Percentiles rank a stretch among this genome's conserved stretches.
Conservation (phyloP, 495 filamentous ascomycete species). For the Xylaria telfairii region DNA sequence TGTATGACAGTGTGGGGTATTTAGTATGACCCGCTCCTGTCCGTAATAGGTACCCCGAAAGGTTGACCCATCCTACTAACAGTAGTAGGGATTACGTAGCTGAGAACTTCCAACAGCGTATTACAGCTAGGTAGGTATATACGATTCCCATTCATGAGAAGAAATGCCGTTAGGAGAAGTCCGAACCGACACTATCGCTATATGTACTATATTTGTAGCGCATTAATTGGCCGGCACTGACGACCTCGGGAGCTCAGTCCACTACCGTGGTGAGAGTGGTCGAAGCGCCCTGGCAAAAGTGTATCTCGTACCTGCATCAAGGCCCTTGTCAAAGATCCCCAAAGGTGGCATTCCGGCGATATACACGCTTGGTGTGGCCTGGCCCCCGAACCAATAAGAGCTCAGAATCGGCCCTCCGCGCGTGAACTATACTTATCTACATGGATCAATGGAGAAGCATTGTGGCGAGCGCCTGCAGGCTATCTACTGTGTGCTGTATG, state of each 20-base stretch:
- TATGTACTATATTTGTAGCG: background rate
- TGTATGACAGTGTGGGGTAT: background rate
- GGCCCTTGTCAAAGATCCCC: constrained; percentile 21
- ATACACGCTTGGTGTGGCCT: background rate
- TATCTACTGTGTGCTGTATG: background rate
- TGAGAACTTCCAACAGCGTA: too few relatives aligned
- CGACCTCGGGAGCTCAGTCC: background rate
- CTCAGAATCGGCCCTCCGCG: background rate
- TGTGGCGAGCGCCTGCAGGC: background rate
- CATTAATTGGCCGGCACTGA: background rate
- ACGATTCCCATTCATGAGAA: background rate
- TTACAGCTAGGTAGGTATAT: too few relatives aligned
- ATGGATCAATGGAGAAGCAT: background rate
- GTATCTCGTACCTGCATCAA: constrained; percentile 25
- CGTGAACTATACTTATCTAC: background rate
- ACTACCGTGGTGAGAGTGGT: background rate
- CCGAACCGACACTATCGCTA: background rate
- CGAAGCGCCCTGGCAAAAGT: constrained; percentile 6
- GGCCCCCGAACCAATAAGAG: background rate
- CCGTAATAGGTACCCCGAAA: background rate
- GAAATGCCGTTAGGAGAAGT: background rate
- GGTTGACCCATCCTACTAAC: background rate
- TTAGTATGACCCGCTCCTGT: background rate
- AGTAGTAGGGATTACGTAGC: too few relatives aligned
- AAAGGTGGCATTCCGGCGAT: constrained; percentile 16